phyloP scores from a whole-genome alignment of 1,284 basidiomycete species.

The Cutaneotrichosporon dermatis region DNA sequence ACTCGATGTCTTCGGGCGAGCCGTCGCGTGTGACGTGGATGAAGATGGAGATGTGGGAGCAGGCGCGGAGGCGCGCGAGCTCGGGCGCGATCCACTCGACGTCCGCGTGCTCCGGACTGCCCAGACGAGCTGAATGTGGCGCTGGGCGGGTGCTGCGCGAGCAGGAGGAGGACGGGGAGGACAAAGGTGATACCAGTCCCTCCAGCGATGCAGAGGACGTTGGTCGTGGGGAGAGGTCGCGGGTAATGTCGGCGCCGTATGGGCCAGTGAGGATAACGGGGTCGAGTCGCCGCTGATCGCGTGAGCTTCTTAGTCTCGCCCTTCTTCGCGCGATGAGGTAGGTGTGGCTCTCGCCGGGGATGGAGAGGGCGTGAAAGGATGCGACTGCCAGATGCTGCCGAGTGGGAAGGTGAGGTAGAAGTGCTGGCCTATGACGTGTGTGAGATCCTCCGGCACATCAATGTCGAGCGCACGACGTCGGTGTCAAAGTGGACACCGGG shows the following conservation, averaged over 20 bases:
- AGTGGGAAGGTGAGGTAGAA: slow-evolving; percentile 32
- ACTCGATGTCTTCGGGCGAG: background rate
- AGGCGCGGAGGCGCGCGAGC: slow-evolving; percentile 18
- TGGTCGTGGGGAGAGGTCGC: slow-evolving; percentile 9
- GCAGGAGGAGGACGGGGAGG: slow-evolving; percentile 27
- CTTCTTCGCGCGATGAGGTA: slow-evolving; percentile 29
- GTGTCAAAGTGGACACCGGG: slow-evolving; percentile 20
- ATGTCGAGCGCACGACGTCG: slow-evolving; percentile 31
- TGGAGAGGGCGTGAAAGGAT: slow-evolving; percentile 38
- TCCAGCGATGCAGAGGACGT: slow-evolving; percentile 44
- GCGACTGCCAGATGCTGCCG: slow-evolving; percentile 33
- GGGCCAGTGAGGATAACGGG: slow-evolving; percentile 32
- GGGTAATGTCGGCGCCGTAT: slow-evolving; percentile 24
- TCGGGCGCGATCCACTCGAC: slow-evolving; percentile 28
- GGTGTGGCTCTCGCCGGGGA: slow-evolving; percentile 20
- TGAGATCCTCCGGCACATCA: slow-evolving; percentile 12
- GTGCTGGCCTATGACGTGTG: slow-evolving; percentile 30
- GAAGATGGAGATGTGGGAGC: slow-evolving; percentile 15
- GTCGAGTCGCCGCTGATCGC: slow-evolving; percentile 5
- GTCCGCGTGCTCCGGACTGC: slow-evolving; percentile 23
- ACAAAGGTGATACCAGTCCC: slow-evolving; percentile 37
- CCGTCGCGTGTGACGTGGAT: slow-evolving; percentile 22
- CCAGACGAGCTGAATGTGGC: slow-evolving; percentile 29
- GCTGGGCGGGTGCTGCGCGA: slow-evolving; percentile 13
- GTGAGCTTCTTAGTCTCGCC: slow-evolving; percentile 28